Base-by-base conservation (phyloP, 2,329 filamentous ascomycete genomes). In the Pseudogymnoascus pannorum region DNA sequence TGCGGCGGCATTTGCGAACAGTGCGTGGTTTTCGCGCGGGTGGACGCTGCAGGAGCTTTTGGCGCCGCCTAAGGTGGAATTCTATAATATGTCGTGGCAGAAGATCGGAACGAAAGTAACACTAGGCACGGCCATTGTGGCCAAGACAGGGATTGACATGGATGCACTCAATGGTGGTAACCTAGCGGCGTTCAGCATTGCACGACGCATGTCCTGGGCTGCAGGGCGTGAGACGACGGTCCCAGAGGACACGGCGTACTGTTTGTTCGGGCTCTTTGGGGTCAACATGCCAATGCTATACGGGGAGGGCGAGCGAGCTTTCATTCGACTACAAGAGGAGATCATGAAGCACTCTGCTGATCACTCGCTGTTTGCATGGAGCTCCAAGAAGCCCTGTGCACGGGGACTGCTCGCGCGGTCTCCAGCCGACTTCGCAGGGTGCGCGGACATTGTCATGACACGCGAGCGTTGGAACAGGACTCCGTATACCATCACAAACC, bases 211-310 rank as follows among this genome's bases (percentile, higher is more conserved):
- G 68, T 68, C 66, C 8, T 72, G 70, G 70, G 70, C 70, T 0
- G 58, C 70, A 2, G 22, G 54, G 7, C 48, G 70, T 26, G 31
- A 48, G 20, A 70, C 70, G 5, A 66, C 68, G 1, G 59, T 66
- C 33, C 14, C 64, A 2, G 69, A 70, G 35, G 70, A 72, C 57
- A 60, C 59, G 1, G 69, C 72, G 2, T 73, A 72, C 61, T 66
- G 68, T 54, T 63, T 72, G 9, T 33, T 73, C 12, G 71, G 71
- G 1, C 12, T 72, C 1, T 72, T 72, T 44, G 64, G 65, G 33
- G 67, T 76, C 3, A 71, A 71, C 24, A 75, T 76, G 72, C 69
- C 72, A 5, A 64, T 75, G 62, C 14, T 72, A 7, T 72, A 73
- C 57, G 71, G 71, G 2, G 71, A 72, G 58, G 68, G 70, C 2